Base-by-base conservation (phyloP, 2,329 filamentous ascomycete genomes). In the Rhynchosporium secalis region DNA sequence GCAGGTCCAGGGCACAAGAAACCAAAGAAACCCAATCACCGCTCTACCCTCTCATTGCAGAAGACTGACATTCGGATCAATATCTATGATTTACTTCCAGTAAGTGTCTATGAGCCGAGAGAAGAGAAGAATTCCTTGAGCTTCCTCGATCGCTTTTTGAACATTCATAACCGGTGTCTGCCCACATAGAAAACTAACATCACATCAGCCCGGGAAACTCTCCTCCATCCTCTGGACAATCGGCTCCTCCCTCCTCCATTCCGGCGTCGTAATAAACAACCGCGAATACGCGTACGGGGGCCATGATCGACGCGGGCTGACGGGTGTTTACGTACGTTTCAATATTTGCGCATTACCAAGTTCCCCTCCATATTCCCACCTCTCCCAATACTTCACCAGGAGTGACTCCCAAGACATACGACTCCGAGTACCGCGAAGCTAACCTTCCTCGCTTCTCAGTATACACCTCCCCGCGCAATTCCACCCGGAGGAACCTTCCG, bases 241-340 rank as follows among this genome's bases (percentile, higher is more conserved):
- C 60, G 91, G 91, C 63, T 84, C 88, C 51, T 90, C 88, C 4
- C 85, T 96, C 40, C 83, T 95, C 4, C 91, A 96, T 74, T 91
- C 91, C 0, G 91, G 90, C 58, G 88, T 96, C 59, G 90, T 92
- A 46, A 91, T 95, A 76, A 87, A 88, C 73, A 85, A 88, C 68
- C 84, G 81, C 66, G 91, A 96, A 78, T 96, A 95, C 73, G 91
- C 91, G 28, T 96, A 91, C 71, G 91, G 91, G 48, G 91, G 91
- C 1, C 91, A 96, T 74, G 86, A 91, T 72, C 84, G 83, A 69
- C 83, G 79, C 56, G 83, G 84, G 29, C 75, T 88, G 61, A 94
- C 89, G 3, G 91, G 91, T 55, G 91, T 96, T 8, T 96, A 95
- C 78, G 33, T 36, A 36, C 9, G 33, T 36, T 36, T 2, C 33